These are phyloP conservation scores for Davidsoniella virescens DNA, from an alignment of 2,329 filamentous ascomycete genomes.

Conservation along the genomic window DNA sequence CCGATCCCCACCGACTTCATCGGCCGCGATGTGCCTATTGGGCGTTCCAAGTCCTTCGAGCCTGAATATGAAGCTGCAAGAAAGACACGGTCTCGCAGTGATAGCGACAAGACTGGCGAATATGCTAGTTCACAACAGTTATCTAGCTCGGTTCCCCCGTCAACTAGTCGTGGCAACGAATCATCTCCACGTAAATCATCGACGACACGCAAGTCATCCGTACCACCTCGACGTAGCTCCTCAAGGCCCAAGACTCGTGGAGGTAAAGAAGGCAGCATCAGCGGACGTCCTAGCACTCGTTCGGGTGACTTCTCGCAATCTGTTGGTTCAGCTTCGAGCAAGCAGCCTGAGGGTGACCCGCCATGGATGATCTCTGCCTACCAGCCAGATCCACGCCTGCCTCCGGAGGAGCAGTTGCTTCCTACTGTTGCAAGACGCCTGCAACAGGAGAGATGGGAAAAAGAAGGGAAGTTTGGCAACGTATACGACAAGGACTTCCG, in stretches of 20 bases:
- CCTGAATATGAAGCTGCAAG: conserved; percentile 28
- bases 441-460: conserved; percentile 91
- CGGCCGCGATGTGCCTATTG: conserved; percentile 55
- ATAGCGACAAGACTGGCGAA: conserved; percentile 38
- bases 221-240: conserved; percentile 25
- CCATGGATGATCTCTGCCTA: conserved; percentile 93
- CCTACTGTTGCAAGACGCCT: conserved; percentile 83
- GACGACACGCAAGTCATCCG: conserved; percentile 29
- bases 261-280: conserved; percentile 37
- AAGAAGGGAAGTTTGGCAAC: conserved; percentile 71
- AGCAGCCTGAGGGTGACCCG: conserved; percentile 80
- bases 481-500: conserved; percentile 80
- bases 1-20: conserved; percentile 57
- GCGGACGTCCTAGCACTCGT: conserved; percentile 45
- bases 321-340: conserved; percentile 19
- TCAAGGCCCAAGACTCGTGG: conserved; percentile 16
- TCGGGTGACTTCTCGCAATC: conserved; percentile 33
- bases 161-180: conserved; percentile 9
- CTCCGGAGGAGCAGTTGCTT: conserved; percentile 87
- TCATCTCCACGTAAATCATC: conserved; percentile 11
- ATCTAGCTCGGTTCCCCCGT: conserved; percentile 6
- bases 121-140: neutral
- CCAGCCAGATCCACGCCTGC: conserved; percentile 83
- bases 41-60: conserved; percentile 25
- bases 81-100: conserved; percentile 54